phyloP scores from a whole-genome alignment of 352 stramenopile genomes.

The Phytophthora crassamura region DNA sequence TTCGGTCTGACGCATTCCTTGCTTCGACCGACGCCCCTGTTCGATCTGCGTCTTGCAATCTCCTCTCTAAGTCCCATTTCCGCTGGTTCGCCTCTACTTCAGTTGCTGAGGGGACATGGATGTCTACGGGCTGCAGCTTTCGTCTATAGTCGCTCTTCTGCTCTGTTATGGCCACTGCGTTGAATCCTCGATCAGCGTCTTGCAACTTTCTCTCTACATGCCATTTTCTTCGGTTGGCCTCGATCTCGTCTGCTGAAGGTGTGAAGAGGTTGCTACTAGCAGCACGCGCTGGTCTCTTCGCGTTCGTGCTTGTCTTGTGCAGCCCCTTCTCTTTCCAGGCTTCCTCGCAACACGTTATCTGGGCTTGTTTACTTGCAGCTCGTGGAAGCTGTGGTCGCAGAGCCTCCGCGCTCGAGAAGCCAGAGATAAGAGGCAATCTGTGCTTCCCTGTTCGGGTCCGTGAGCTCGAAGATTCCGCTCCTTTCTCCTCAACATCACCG shows the following conservation, averaged over 20 bases:
- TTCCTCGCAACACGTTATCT: background rate
- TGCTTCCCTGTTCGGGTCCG: slow-evolving; percentile 17
- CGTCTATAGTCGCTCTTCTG: slow-evolving; percentile 9
- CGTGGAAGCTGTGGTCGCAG: slow-evolving; percentile 33
- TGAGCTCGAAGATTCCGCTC: background rate
- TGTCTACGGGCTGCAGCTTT: slow-evolving; percentile 11
- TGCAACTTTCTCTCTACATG: slow-evolving; percentile 34
- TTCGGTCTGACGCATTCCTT: slow-evolving; percentile 1
- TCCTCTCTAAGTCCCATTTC: slow-evolving; percentile 35
- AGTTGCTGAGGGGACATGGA: slow-evolving; percentile 4
- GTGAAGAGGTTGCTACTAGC: background rate
- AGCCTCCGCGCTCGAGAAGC: slow-evolving; percentile 36
- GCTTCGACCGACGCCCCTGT: background rate
- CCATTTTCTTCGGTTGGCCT: slow-evolving; percentile 34
- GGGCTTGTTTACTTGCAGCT: slow-evolving; percentile 9
- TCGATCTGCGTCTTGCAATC: slow-evolving; percentile 17
- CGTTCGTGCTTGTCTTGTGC: slow-evolving; percentile 9
- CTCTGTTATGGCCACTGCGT: background rate
- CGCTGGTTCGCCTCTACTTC: slow-evolving; percentile 27
- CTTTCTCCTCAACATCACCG: background rate
- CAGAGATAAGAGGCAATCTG: slow-evolving; percentile 32
- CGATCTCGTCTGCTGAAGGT: slow-evolving; percentile 18
- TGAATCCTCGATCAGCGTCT: slow-evolving; percentile 12
- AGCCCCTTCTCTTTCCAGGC: background rate
- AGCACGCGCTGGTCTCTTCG: background rate